Conservation (phyloP, 257 asterid genomes). For the Thymus mandschuricus region DNA sequence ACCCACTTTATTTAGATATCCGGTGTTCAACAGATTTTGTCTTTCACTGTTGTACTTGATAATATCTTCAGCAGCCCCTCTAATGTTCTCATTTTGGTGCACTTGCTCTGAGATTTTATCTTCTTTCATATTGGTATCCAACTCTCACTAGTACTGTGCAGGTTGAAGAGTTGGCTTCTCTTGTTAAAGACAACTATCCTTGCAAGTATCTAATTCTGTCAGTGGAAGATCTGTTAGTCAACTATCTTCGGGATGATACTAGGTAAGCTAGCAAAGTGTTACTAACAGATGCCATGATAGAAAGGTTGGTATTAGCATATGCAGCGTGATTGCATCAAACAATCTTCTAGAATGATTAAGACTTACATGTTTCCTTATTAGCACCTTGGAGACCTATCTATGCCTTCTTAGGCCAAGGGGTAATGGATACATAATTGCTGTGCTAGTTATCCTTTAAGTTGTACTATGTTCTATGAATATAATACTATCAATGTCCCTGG, state of each 20-base stretch:
- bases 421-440: constrained; percentile 3
- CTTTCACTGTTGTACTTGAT: not conserved
- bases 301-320: not conserved
- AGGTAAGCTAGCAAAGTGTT: constrained; percentile 54
- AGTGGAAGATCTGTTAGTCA: constrained; percentile 68
- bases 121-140: constrained; percentile 17
- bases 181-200: constrained; percentile 76
- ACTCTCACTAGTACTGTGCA: constrained; percentile 38
- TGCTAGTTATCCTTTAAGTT: constrained; percentile 5
- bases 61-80: not conserved
- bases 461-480: constrained; percentile 4
- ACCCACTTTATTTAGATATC: constrained; percentile 19
- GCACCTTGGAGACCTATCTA: not conserved
- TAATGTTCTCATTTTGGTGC: constrained; percentile 4
- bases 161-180: constrained; percentile 95
- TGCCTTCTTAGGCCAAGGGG: constrained; percentile 8
- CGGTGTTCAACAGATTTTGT: not conserved
- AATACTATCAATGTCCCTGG: not conserved
- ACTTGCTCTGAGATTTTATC: constrained; percentile 3
- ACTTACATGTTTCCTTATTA: constrained; percentile 15
- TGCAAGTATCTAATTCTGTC: constrained; percentile 88
- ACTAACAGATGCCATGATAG: constrained; percentile 9
- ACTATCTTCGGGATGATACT: constrained; percentile 68
- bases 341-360: constrained; percentile 13
- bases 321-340: not conserved